Conservation (phyloP, 805 yeast genomes). For the Zygoascus biomembranicola region DNA sequence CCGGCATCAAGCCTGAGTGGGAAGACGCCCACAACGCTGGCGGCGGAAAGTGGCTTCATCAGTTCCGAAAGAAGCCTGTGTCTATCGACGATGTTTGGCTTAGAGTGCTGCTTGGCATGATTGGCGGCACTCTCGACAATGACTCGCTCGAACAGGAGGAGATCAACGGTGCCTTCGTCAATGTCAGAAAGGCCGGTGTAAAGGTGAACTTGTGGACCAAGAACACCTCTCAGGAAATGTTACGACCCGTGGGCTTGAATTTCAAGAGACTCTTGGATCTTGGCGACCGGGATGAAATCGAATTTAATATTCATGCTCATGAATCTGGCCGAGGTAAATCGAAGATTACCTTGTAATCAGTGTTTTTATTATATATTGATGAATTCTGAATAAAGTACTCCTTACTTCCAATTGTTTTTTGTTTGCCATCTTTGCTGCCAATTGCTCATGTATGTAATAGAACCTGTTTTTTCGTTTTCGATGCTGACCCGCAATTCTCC, state of each 20-base stretch:
- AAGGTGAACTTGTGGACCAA: constrained; percentile 93
- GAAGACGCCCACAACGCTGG: constrained; percentile 79
- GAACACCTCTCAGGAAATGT: constrained; percentile 50
- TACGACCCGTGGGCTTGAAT: constrained; percentile 74
- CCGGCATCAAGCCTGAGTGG: constrained; percentile 97
- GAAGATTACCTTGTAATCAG: constrained; percentile 13
- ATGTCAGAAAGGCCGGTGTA: constrained; percentile 72
- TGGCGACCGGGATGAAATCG: constrained; percentile 65
- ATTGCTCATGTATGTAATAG: too few species aligned
- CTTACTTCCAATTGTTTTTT: neutral
- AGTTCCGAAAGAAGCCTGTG: constrained; percentile 21
- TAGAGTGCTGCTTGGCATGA: constrained; percentile 58
- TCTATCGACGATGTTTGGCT: constrained; percentile 84
- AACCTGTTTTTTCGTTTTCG: too few species aligned
- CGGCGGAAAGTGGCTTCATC: constrained; percentile 93
- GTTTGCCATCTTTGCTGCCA: neutral
- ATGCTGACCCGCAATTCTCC: too few species aligned
- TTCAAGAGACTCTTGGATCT: constrained; percentile 80
- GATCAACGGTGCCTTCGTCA: constrained; percentile 90
- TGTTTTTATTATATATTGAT: neutral
- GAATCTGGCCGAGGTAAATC: constrained; percentile 30
- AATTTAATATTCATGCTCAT: constrained; percentile 70
- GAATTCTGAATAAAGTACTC: neutral
- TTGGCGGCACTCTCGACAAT: constrained; percentile 91
- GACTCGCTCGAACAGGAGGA: constrained; percentile 73